Conservation (phyloP, 1,284 basidiomycete species). For the Rhodotorula sp. region DNA sequence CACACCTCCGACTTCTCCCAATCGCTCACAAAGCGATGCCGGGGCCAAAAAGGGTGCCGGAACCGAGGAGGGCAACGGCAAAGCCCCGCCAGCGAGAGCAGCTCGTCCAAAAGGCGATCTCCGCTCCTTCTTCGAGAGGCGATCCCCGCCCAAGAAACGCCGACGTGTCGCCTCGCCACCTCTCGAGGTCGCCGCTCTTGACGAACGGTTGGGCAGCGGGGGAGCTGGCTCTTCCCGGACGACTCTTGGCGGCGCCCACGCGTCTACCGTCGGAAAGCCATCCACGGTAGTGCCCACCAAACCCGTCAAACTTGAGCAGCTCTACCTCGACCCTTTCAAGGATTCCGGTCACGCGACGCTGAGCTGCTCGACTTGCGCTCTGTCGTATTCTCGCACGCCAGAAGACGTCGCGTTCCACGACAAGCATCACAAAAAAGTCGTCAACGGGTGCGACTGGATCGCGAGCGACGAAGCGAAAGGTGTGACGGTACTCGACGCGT, state of each 20-base stretch:
- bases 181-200: neutral
- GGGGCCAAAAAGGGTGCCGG: neutral
- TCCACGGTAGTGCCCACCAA: constrained; percentile 11
- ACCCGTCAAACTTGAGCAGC: constrained; percentile 28
- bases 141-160: constrained; percentile 12
- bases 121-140: constrained; percentile 11
- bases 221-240: neutral
- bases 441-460: constrained; percentile 50
- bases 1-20: no score
- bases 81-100: neutral
- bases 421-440: constrained; percentile 51
- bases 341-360: constrained; percentile 32
- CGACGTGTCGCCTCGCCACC: neutral
- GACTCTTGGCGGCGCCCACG: neutral
- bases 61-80: neutral
- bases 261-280: neutral
- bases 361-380: constrained; percentile 50
- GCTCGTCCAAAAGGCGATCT: constrained; percentile 9
- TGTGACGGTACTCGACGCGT: constrained; percentile 40
- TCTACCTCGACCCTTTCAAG: constrained; percentile 41
- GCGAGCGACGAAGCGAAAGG: constrained; percentile 24
- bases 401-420: constrained; percentile 51
- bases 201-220: neutral
- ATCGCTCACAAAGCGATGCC: neutral
- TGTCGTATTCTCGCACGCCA: constrained; percentile 52